Evolutionary conservation across 257 asterid species (phyloP).

Genomic region (Penstemon newberryi): DNA sequence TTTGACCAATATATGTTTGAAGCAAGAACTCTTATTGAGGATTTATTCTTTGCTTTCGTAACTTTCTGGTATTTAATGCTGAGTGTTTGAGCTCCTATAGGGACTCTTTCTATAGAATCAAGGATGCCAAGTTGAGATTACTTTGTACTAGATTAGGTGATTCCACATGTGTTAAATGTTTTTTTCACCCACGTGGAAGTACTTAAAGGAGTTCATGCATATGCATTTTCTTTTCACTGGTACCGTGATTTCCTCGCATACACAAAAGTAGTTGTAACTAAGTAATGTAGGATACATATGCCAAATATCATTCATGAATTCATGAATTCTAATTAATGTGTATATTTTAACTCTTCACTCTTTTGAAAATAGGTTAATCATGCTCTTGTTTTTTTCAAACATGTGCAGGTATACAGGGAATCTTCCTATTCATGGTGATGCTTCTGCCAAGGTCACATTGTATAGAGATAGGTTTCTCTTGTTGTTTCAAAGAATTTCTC

Average conservation of each 20-base stretch:
- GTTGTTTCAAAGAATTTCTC: constrained; percentile 79
- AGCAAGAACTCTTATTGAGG: constrained; percentile 1
- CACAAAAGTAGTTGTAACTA: not conserved
- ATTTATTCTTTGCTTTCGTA: not conserved
- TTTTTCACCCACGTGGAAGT: too few species aligned
- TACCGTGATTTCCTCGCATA: not conserved
- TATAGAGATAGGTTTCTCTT: constrained; percentile 85
- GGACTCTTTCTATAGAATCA: not conserved
- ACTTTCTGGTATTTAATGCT: constrained; percentile 6
- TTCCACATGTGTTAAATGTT: not conserved
- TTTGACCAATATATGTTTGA: not conserved
- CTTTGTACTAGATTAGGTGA: not conserved
- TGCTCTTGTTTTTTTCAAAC: not conserved
- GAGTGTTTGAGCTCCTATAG: constrained; percentile 2
- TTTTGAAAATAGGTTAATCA: not conserved
- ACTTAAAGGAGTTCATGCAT: not conserved
- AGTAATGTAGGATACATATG: not conserved
- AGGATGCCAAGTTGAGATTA: not conserved
- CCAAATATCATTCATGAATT: not conserved
- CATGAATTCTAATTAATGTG: not conserved
- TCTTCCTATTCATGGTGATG: constrained; percentile 87
- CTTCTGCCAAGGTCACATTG: constrained; percentile 73
- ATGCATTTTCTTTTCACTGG: not conserved
- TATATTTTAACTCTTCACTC: not conserved
- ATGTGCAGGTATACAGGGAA: constrained; percentile 58